phyloP scores from a whole-genome alignment of 495 filamentous ascomycete genomes.

The Immersiella caudata region DNA sequence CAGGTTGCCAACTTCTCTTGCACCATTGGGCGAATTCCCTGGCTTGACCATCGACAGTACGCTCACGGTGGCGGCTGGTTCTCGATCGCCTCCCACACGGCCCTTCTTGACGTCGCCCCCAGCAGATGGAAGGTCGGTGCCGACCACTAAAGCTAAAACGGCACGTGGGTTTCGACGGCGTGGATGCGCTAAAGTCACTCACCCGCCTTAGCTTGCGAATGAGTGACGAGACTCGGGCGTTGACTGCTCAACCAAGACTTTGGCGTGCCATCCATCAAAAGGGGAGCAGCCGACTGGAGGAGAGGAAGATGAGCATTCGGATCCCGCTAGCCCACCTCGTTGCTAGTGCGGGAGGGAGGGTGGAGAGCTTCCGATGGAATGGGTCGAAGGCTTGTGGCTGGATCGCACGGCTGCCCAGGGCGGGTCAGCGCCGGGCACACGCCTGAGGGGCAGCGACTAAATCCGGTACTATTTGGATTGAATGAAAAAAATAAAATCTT shows the following conservation, averaged over 20 bases:
- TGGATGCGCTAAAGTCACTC: background rate
- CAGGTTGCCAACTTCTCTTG: background rate
- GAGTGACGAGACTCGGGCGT: constrained; percentile 1
- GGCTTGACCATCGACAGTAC: background rate
- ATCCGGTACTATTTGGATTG: background rate
- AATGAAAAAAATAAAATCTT: background rate
- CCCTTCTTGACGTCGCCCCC: constrained; percentile 3
- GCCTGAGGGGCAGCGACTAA: background rate
- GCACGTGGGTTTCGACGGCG: constrained; percentile 16
- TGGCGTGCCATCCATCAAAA: constrained; percentile 11
- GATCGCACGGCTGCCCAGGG: constrained; percentile 8
- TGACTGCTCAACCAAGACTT: constrained; percentile 2
- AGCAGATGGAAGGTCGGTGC: background rate
- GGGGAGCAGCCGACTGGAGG: constrained; percentile 20
- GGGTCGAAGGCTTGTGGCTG: constrained; percentile 10
- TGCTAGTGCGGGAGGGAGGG: constrained; percentile 7
- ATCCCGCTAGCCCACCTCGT: constrained; percentile 16
- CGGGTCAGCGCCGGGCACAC: background rate
- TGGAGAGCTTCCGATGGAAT: constrained; percentile 19
- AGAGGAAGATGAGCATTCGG: background rate
- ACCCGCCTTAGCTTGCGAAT: background rate
- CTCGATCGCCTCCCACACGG: background rate
- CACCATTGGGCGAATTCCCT: background rate
- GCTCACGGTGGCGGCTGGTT: background rate
- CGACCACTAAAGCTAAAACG: constrained; percentile 19